Evolutionary conservation across 2,329 filamentous ascomycete genomes (phyloP), one percentile per base, ranked within the genome.

Genomic region (Blastomyces parvus): DNA sequence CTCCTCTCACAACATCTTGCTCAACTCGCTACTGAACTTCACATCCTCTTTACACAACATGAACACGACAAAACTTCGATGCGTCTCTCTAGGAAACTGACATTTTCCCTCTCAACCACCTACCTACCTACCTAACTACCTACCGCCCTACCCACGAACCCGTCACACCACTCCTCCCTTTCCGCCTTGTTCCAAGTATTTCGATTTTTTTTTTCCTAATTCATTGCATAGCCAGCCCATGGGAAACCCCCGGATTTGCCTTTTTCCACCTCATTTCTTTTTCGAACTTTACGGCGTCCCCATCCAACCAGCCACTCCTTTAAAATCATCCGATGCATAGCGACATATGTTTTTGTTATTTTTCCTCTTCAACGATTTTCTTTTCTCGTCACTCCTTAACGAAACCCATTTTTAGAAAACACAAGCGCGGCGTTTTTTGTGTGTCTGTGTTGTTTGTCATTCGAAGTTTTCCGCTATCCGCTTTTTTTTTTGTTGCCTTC

Each of bases 351-450:
- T 50, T 25, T 50, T 25, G 44, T 44, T 4, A 6, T 25, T 60
- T 59, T 38, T 40, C 11, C 30, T 64, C 65, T 64, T 64, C 62
- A 65, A 70, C 66, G 66, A 69, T 64, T 73, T 69, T 71, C 64
- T 66, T 70, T 70, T 66, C 27, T 25, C 65, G 71, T 71, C 73
- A 69, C 69, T 73, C 71, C 70, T 72, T 66, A 44, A 64, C 64
- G 67, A 38, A 66, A 66, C 61, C 62, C 64, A 63, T 66, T 61
- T 33, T 38, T 38, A 38, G 36, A 63, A 63, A 67, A 62, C 67
- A 62, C 67, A 67, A 69, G 69, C 66, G 67, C 57, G 66, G 65
- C 60, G 66, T 66, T 66, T 64, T 55, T 40, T 55, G 40, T 56
- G 19, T n/a, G 36, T 25, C 14, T 42, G 17, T 13, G 11, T 64